Base-by-base conservation (phyloP, 495 filamentous ascomycete species). In the Apodospora peruviana region DNA sequence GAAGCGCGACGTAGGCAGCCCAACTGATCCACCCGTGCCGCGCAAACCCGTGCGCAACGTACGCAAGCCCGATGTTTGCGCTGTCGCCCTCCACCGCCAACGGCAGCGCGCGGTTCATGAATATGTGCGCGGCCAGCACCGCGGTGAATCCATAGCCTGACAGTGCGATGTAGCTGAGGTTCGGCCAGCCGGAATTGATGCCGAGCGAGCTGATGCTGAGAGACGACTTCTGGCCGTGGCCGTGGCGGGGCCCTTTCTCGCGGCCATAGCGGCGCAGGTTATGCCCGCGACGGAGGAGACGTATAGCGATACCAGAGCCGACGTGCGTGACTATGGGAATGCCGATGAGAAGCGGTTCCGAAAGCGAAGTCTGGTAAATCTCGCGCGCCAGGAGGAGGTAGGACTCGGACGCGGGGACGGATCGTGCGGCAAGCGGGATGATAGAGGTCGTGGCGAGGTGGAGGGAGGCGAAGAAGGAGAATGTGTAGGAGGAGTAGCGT, bases 401-500 rank as follows among this genome's bases (percentile, higher is more conserved):
- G 20, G 79, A 78, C 54, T 87, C 72, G 25, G 75, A 75, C 48
- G 74, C 70, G 1, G 74, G 64, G 25, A 79, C 72, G 39, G 76
- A 77, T 41, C 69, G 70, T 29, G 74, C 69, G 46, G 76, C 47
- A 19, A 91, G 79, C 0, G 87, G 87, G 25, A 89, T 80, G 35
- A 90, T 60, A 2, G 86, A 84, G n/a, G 84, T 87, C 39, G 87
- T 96, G 40, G 85, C 76, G 41, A 93, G 71, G 68, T 96, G 91
- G 45, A 91, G 67, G 43, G 79, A 69, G 40, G 82, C 72, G 77
- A 91, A 96, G 53, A 86, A 61, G 36, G 82, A 83, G 62, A 95
- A 90, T 34, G 86, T 83, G 66, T 95, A 95, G 57, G 85, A 85
- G 12, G 88, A 91, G 74, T 93, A 95, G 64, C 77, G 82, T 61